Evolutionary conservation across 73 alveolate species (phyloP).

Genomic region (Blepharisma stoltei): DNA sequence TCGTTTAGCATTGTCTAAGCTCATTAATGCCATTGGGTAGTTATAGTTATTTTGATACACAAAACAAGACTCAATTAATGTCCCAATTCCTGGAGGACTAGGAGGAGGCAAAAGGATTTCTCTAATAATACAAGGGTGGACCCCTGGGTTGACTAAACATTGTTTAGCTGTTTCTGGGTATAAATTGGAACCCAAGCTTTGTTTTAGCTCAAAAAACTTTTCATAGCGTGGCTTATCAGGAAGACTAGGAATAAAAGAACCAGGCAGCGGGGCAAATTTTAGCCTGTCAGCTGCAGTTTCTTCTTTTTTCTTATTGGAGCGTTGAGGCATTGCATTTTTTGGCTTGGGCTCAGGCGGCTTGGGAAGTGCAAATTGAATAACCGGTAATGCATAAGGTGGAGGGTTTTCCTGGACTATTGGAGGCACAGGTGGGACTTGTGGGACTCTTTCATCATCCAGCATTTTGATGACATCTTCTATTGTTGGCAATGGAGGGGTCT

Average conservation of each 20-base stretch:
- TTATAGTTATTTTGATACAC: slow-evolving; percentile 56
- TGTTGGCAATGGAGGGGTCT: slow-evolving; percentile 1
- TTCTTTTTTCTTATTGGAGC: slow-evolving; percentile 35
- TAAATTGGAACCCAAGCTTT: neutral
- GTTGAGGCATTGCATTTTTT: slow-evolving; percentile 44
- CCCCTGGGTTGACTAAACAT: slow-evolving; percentile 78
- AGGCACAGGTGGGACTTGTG: slow-evolving; percentile 71
- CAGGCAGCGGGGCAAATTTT: slow-evolving; percentile 24
- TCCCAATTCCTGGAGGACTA: slow-evolving; percentile 69
- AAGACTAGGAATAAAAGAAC: neutral
- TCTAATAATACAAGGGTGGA: slow-evolving; percentile 72
- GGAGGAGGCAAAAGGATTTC: slow-evolving; percentile 89
- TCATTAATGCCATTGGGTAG: neutral
- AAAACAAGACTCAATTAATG: slow-evolving; percentile 75
- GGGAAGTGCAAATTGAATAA: neutral
- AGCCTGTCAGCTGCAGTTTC: slow-evolving; percentile 28
- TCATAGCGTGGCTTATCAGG: slow-evolving; percentile 21
- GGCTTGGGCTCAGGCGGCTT: slow-evolving; percentile 30
- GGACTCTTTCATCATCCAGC: slow-evolving; percentile 55
- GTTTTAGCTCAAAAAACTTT: neutral
- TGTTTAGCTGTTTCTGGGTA: slow-evolving; percentile 53
- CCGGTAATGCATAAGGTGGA: slow-evolving; percentile 66
- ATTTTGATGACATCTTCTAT: slow-evolving; percentile 30
- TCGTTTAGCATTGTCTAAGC: slow-evolving; percentile 15
- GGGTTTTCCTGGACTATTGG: slow-evolving; percentile 70